phyloP scores from a whole-genome alignment of 495 filamentous ascomycete species.

The Penicillium bovifimosum region DNA sequence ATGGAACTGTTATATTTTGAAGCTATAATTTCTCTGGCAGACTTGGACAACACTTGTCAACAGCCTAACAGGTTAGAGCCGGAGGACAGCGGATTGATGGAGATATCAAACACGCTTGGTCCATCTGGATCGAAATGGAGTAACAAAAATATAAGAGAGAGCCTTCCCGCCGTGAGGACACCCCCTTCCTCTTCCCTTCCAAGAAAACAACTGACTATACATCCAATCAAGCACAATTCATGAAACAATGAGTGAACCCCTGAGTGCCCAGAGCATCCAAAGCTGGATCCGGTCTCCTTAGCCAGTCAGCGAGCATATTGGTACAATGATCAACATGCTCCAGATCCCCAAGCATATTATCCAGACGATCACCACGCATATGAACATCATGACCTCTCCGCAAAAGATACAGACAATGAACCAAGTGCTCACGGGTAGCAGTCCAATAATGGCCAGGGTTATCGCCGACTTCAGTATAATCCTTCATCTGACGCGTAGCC shows the following conservation, averaged over 20 bases:
- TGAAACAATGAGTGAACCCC: slow-evolving; percentile 13
- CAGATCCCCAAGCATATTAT: slow-evolving; percentile 11
- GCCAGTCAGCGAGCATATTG: slow-evolving; percentile 11
- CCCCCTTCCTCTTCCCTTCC: too few species aligned
- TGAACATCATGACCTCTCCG: slow-evolving; percentile 13
- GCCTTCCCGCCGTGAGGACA: background rate
- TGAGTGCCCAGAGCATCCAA: slow-evolving; percentile 9
- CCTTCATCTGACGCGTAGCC: slow-evolving; percentile 11
- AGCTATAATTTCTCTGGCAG: too few species aligned
- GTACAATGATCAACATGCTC: slow-evolving; percentile 17
- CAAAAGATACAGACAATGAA: slow-evolving; percentile 14
- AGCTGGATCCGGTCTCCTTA: slow-evolving; percentile 9
- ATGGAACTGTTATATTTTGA: too few species aligned
- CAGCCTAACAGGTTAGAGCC: too few species aligned
- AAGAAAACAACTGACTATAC: background rate
- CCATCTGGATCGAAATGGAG: background rate
- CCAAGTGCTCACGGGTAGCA: slow-evolving; percentile 10
- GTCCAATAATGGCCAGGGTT: slow-evolving; percentile 13
- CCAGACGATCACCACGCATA: slow-evolving; percentile 13
- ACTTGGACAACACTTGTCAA: too few species aligned
- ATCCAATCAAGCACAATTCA: slow-evolving; percentile 10
- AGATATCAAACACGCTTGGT: too few species aligned
- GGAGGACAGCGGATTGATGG: too few species aligned
- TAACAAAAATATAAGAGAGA: background rate
- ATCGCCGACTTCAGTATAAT: slow-evolving; percentile 10